Evolutionary conservation across 2,329 filamentous ascomycete species (phyloP).

Genomic region (Metarhizium robertsii): DNA sequence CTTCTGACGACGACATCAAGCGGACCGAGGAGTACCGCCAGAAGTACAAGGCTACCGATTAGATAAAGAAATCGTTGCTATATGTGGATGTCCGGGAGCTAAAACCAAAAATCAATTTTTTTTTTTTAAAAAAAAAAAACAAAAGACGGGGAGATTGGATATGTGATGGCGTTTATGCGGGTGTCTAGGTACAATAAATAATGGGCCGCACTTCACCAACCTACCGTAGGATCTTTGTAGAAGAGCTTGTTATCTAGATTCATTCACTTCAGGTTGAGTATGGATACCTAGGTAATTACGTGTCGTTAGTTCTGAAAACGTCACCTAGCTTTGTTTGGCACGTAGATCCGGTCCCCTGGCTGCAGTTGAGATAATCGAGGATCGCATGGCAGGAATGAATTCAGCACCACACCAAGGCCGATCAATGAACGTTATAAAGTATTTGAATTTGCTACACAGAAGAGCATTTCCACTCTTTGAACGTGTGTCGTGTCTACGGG

Average conservation of each 20-base stretch:
- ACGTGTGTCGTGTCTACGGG: neutral
- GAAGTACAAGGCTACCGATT: constrained; percentile 54
- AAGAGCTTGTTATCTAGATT: neutral
- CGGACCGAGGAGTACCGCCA: constrained; percentile 65
- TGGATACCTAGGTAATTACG: neutral
- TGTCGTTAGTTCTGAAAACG: neutral
- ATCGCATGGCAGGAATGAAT: too few relatives aligned
- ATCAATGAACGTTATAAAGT: too few relatives aligned
- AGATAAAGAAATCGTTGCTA: neutral
- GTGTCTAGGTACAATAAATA: neutral
- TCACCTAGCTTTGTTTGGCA: neutral
- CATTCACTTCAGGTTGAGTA: neutral
- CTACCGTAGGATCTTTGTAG: neutral
- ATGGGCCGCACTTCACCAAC: neutral
- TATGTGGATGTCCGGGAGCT: neutral
- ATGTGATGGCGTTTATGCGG: neutral
- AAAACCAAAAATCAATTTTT: neutral
- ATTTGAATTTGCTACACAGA: neutral
- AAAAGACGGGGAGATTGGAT: neutral
- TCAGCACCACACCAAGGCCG: too few relatives aligned
- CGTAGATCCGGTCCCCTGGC: neutral
- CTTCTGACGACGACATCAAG: constrained; percentile 52
- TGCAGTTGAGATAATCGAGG: too few relatives aligned
- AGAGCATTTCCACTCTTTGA: neutral
- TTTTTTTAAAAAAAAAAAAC: too few relatives aligned